Base-by-base conservation (phyloP, 345 rosid species). In the Eucalyptus cloeziana region DNA sequence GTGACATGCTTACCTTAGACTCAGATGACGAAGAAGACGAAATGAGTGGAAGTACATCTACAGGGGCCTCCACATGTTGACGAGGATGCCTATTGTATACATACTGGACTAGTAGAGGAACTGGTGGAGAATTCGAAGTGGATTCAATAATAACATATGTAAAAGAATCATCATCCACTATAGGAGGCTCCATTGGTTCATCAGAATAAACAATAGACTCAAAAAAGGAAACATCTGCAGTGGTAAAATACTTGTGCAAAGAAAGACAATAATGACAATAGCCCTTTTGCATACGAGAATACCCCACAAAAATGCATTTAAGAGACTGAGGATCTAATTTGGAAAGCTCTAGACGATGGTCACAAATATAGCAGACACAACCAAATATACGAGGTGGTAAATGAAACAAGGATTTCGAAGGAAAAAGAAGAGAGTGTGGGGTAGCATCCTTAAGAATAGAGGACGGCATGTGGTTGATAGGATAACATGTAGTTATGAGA, bases 321-420 rank as follows among this genome's bases (percentile, higher is more conserved):
- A 62, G 69, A 30, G 33, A 62, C 17, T 0, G 1, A 62, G 4
- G 69, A 13, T 62, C 17, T 30, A 62, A 13, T 62, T 30, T 62
- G 33, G 8, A 62, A 62, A 30, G 15, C 4, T 30, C 69, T 27
- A 6, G 8, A 62, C 8, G 2, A 62, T 62, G 31, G 69, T 62
- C 8, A 27, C 8, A 0, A 0, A 62, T 12, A 27, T 30, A 27
- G 8, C 0, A 27, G 8, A 27, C 69, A 30, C 33, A 30, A 60
- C 69, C 69, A 62, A 62, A 30, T 62, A 62, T 62, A 62, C 0
- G 2, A 62, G 17, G 33, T 12, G 16, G 69, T 62, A 62, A 62
- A 62, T 62, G 16, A 62, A 62, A 62, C 0, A 30, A 62, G 17
- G 33, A 62, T 62, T 62, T 13, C 3, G 17, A 62, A 62, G 69